These are phyloP conservation scores for Coprinopsis cinerea DNA, from an alignment of 768 basidiomycete genomes.

Conservation along the genomic window DNA sequence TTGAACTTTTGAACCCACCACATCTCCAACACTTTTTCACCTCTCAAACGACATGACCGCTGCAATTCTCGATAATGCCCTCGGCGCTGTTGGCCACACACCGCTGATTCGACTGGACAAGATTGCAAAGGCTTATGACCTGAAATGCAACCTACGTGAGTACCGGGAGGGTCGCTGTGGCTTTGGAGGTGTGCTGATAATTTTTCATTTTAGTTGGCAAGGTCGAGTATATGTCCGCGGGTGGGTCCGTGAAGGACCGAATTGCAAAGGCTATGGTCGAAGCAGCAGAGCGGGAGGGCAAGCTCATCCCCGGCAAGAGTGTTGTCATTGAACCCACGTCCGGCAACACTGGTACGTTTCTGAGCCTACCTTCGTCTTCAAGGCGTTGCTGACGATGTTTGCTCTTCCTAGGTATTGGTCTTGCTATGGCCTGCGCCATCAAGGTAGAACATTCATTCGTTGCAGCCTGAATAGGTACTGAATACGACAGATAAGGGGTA, in stretches of 20 bases:
- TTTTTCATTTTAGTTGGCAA: conserved; percentile 61
- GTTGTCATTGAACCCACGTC: conserved; percentile 95
- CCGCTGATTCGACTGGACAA: conserved; percentile 85
- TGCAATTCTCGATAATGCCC: conserved; percentile 67
- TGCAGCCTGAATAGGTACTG: conserved; percentile 37
- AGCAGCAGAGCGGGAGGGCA: conserved; percentile 85
- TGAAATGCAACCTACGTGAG: conserved; percentile 89
- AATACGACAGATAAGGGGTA: conserved; percentile 89
- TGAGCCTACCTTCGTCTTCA: background rate
- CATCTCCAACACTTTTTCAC: background rate
- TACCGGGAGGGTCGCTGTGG: conserved; percentile 12
- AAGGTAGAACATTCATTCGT: conserved; percentile 48
- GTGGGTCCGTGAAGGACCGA: conserved; percentile 93
- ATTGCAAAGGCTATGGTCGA: conserved; percentile 97
- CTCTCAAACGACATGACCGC: conserved; percentile 12
- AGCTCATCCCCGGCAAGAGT: conserved; percentile 79
- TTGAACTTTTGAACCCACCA: background rate
- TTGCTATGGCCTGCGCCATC: conserved; percentile 90
- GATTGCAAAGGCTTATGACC: conserved; percentile 63
- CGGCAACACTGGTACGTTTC: conserved; percentile 90
- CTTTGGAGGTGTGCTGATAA: conserved; percentile 1
- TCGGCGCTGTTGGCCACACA: conserved; percentile 86
- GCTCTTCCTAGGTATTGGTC: conserved; percentile 65
- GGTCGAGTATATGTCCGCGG: conserved; percentile 84
- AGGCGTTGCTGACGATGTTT: background rate